Percentiles rank a stretch among this genome's conserved stretches.
Evolutionary conservation across 164 flowering plant genomes (phyloP).

Genomic region (Sextonia rubra): DNA sequence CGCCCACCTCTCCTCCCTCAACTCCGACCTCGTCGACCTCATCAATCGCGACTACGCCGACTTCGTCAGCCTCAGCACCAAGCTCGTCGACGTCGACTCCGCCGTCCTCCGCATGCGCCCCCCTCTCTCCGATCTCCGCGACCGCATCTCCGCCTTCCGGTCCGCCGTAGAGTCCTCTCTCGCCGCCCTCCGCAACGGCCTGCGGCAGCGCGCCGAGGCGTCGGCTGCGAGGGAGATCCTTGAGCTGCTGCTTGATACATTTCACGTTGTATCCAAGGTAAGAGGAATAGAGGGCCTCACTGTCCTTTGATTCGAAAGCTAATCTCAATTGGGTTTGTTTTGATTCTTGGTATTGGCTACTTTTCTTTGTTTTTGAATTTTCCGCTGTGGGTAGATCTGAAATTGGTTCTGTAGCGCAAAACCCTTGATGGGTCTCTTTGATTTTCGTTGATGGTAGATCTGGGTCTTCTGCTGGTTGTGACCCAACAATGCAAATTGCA

Average conservation of each 20-base stretch:
- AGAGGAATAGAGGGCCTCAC: not conserved
- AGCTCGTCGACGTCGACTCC: conserved; percentile 84
- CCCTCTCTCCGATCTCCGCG: conserved; percentile 72
- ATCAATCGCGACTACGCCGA: conserved; percentile 92
- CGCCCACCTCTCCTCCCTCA: conserved; percentile 68
- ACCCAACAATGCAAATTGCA: no score
- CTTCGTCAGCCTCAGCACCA: conserved; percentile 89
- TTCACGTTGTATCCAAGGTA: conserved; percentile 96
- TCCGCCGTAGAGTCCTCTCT: conserved; percentile 24
- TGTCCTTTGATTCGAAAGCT: not conserved
- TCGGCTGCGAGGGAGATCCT: conserved; percentile 67
- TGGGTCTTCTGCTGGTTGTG: no score
- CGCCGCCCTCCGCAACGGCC: conserved; percentile 41
- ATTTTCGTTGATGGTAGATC: no score
- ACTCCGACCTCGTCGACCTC: conserved; percentile 81
- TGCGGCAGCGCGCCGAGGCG: conserved; percentile 74
- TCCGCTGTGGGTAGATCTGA: no score
- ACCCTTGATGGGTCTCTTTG: no score
- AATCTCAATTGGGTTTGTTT: no score
- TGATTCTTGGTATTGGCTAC: not conserved
- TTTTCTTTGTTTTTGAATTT: no score
- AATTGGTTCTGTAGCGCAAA: no score
- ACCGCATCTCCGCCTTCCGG: conserved; percentile 51
- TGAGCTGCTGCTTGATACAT: conserved; percentile 82
- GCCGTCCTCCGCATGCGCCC: conserved; percentile 89